Evolutionary conservation across 768 basidiomycete species (phyloP).

Genomic region (Boletus insuetus): DNA sequence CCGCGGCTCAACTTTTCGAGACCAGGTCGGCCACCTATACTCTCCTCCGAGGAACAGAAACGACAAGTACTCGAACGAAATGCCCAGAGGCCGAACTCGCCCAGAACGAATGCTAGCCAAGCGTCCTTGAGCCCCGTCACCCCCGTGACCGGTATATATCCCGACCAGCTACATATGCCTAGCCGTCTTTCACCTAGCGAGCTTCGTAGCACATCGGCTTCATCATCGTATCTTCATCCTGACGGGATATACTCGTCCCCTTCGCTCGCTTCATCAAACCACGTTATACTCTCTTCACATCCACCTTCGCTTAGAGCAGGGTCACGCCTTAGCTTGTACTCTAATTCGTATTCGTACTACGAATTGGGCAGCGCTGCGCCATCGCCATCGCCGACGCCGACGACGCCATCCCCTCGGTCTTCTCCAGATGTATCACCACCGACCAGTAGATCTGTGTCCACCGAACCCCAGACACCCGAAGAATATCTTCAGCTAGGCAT

Average conservation of each 20-base stretch:
- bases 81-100: conserved; percentile 38
- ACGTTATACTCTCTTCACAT: conserved; percentile 25
- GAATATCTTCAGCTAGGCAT: conserved; percentile 78
- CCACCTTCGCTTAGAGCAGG: conserved; percentile 37
- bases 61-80: conserved; percentile 58
- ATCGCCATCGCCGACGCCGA: conserved; percentile 35
- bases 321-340: conserved; percentile 51
- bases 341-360: conserved; percentile 62
- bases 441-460: conserved; percentile 16
- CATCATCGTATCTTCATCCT: conserved; percentile 20
- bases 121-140: conserved; percentile 14
- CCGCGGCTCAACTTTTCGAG: conserved; percentile 61
- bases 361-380: conserved; percentile 47
- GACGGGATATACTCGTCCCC: conserved; percentile 15
- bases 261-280: conserved; percentile 5
- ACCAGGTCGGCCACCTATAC: conserved; percentile 48
- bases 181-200: background rate
- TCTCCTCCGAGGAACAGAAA: conserved; percentile 39
- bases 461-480: conserved; percentile 45
- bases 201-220: background rate
- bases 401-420: conserved; percentile 11
- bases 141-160: conserved; percentile 22
- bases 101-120: conserved; percentile 16
- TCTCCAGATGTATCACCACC: conserved; percentile 16
- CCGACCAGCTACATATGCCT: background rate